Evolutionary conservation across 1,139 yeast species (phyloP).

Genomic region (Pichia sp.): DNA sequence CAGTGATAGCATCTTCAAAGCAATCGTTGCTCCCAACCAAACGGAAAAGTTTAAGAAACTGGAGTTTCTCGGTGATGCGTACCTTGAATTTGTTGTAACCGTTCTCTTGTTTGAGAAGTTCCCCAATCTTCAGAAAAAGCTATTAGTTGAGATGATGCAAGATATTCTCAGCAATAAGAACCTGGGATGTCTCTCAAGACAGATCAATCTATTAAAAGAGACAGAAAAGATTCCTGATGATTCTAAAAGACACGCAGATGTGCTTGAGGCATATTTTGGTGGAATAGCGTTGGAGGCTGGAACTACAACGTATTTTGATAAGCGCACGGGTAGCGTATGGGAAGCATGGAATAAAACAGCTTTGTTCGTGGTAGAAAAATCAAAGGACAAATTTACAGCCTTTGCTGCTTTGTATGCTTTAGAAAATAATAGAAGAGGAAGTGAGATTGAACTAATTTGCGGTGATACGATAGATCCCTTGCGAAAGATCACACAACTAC

Average conservation of each 20-base stretch:
- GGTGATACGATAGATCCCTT: not conserved
- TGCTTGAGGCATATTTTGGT: slow-evolving; percentile 9
- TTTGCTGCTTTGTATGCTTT: not conserved
- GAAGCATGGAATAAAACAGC: not conserved
- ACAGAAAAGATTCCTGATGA: not conserved
- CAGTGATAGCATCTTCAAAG: not conserved
- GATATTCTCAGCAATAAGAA: not conserved
- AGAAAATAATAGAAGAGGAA: not conserved
- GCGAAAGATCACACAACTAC: not conserved
- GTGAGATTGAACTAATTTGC: not conserved
- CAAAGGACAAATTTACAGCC: not conserved
- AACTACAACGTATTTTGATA: not conserved
- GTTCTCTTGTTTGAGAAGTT: not conserved
- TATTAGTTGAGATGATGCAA: not conserved
- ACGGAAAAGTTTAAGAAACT: slow-evolving; percentile 1
- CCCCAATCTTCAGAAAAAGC: not conserved
- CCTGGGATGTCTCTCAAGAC: not conserved
- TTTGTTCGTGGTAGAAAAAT: not conserved
- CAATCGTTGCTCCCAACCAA: not conserved
- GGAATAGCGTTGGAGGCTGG: slow-evolving; percentile 2
- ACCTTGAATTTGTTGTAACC: slow-evolving; percentile 4
- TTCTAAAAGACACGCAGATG: slow-evolving; percentile 1
- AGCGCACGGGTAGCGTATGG: not conserved
- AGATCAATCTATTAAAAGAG: not conserved
- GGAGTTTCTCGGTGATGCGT: slow-evolving; percentile 9